Evolutionary conservation across 148 eudicot species (phyloP).

Genomic region (Rhododendron ovatum): DNA sequence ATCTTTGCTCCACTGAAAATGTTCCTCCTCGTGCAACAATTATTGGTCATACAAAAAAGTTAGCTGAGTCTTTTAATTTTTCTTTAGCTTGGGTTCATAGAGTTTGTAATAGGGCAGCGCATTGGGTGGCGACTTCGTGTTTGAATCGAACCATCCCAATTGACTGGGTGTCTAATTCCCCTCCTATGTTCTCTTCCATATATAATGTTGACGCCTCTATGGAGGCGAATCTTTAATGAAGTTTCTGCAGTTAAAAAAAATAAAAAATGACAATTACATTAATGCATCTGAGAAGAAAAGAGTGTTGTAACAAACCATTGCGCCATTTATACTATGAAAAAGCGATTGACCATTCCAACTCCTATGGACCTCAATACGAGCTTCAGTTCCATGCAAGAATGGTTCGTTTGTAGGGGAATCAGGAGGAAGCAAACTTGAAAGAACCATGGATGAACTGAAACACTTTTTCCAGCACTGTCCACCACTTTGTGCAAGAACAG

Average conservation of each 20-base stretch:
- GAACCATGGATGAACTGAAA: slow-evolving; percentile 47
- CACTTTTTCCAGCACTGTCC: slow-evolving; percentile 37
- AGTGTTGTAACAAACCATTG: slow-evolving; percentile 40
- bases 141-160: not conserved
- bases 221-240: not conserved
- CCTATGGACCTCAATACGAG: slow-evolving; percentile 47
- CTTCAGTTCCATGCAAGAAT: slow-evolving; percentile 52
- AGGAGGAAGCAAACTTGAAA: slow-evolving; percentile 43
- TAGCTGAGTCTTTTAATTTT: not conserved
- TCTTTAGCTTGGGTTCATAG: not conserved
- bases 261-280: not conserved
- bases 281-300: not conserved
- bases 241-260: not conserved
- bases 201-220: not conserved
- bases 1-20: not conserved
- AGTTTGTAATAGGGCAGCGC: not conserved
- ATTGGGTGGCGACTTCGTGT: not conserved
- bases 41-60: not conserved
- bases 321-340: slow-evolving; percentile 40
- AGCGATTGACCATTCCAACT: slow-evolving; percentile 40
- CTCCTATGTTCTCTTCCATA: not conserved
- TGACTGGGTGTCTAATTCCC: not conserved
- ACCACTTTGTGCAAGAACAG: slow-evolving; percentile 25
- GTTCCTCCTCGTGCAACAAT: not conserved
- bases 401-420: slow-evolving; percentile 41